Evolutionary conservation across 768 basidiomycete species (phyloP).

Genomic region (Serendipita indica): DNA sequence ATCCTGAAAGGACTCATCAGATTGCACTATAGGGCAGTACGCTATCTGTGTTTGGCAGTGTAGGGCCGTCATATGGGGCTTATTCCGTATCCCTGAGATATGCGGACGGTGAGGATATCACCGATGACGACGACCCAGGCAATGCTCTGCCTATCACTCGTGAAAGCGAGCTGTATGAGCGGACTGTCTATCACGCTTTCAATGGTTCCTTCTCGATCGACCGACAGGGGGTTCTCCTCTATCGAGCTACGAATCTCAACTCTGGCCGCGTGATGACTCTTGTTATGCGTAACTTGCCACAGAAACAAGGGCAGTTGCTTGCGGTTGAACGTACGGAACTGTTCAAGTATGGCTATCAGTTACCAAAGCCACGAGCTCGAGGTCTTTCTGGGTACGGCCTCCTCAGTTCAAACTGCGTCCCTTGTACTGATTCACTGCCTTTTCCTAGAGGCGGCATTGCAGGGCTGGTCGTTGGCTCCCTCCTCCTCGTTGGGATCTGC

Average conservation of each 20-base stretch:
- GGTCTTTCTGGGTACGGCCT: neutral
- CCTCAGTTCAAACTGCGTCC: no score
- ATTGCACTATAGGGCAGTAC: neutral
- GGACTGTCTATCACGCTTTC: neutral
- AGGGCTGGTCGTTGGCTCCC: neutral
- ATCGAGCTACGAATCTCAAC: neutral
- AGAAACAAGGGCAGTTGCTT: neutral
- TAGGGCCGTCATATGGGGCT: neutral
- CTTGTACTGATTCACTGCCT: neutral
- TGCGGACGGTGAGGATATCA: neutral
- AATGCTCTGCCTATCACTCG: no score
- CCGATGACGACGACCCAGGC: neutral
- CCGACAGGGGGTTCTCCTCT: neutral
- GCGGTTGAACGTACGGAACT: neutral
- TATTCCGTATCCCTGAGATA: slow-evolving; percentile 3
- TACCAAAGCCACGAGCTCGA: neutral
- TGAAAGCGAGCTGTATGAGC: neutral
- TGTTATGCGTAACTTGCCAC: neutral
- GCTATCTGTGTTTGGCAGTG: neutral
- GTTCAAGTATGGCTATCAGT: neutral
- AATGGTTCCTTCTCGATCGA: slow-evolving; percentile 1
- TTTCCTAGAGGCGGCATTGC: neutral
- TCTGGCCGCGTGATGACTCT: neutral
- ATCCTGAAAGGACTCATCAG: neutral
- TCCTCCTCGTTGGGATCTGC: neutral